Evolutionary conservation across 371 early-diverging fungal genomes (phyloP).

Genomic region (Parasitella parasitica): DNA sequence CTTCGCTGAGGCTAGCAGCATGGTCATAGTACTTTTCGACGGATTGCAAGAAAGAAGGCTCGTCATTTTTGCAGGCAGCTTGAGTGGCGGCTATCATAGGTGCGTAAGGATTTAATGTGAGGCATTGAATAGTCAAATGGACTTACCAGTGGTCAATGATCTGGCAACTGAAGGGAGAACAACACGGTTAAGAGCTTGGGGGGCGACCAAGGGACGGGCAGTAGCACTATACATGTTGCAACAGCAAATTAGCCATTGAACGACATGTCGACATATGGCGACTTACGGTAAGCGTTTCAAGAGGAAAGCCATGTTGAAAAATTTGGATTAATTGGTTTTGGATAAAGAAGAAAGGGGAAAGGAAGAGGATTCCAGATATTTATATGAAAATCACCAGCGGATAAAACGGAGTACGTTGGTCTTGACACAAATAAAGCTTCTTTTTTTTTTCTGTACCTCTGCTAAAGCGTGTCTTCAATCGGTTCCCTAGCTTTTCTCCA

Average conservation of each 20-base stretch:
- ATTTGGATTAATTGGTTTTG: not conserved
- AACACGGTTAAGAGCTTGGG: slow-evolving; percentile 5
- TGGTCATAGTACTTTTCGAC: slow-evolving; percentile 80
- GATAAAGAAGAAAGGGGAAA: slow-evolving; percentile 1
- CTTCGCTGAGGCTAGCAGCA: slow-evolving; percentile 73
- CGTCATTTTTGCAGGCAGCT: slow-evolving; percentile 66
- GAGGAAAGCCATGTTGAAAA: slow-evolving; percentile 13
- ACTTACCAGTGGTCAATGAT: slow-evolving; percentile 31
- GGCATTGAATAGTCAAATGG: not conserved
- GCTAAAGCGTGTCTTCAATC: not conserved
- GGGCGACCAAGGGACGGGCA: slow-evolving; percentile 13
- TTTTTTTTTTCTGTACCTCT: not conserved
- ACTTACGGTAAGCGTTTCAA: slow-evolving; percentile 22
- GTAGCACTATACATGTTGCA: not conserved
- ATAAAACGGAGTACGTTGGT: not conserved
- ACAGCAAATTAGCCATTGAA: not conserved
- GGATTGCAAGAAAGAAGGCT: slow-evolving; percentile 78
- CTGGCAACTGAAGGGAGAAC: slow-evolving; percentile 18
- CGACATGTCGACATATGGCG: not conserved
- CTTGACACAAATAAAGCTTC: not conserved
- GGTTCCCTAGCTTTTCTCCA: not conserved
- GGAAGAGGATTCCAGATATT: not conserved
- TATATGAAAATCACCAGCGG: not conserved
- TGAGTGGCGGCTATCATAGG: slow-evolving; percentile 62
- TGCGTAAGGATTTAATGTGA: no score